Evolutionary conservation across 805 yeast species (phyloP), one percentile per base, ranked within the genome.

Genomic region (Candida xiaguanensis): DNA sequence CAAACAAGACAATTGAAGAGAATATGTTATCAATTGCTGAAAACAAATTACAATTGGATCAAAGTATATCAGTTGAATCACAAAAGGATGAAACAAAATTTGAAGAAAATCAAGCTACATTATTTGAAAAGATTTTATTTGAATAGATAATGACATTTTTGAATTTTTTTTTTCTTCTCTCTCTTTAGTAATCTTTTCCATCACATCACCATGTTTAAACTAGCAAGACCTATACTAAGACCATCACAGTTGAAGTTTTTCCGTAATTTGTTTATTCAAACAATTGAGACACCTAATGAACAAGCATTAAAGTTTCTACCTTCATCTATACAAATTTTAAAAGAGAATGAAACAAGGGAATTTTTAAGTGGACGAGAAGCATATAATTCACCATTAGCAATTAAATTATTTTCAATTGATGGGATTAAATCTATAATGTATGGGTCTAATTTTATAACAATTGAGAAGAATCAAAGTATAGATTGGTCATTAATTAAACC

Each of bases 11-110:
- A 1, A 84, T 93, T 28, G 99, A 93, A 51, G 97, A 91, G 60
- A 88, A 85, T 50, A 90, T 93, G 50, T 71, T 82, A 44, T 80
- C 79, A 51, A 64, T 93, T 53, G 98, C 97, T 0, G 85, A 85
- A 53, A 87, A 91, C 53, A 93, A 93, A 61, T 72, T 93, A 41
- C 96, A 89, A 42, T 72, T 93, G 43, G 99, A 93, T 61, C 72
- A 67, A 36, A 61, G 72, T n/a, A 70, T 79, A 64, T 67, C 79
- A 65, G 52, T 70, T 11, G 49, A 37, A 26, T 34, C 39, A 2
- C 22, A 27, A 15, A 31, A 31, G 14, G 36, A 40, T 38, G 70
- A 67, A 18, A 53, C 64, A 51, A 66, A 49, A 51, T 50, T 70
- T 23, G 85, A 80, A 47, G 80, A 71, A 42, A 72, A 73, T 42